These are phyloP conservation scores for Pelargonium citronellum DNA, from an alignment of 441 rosid genomes.

Conservation along the genomic window DNA sequence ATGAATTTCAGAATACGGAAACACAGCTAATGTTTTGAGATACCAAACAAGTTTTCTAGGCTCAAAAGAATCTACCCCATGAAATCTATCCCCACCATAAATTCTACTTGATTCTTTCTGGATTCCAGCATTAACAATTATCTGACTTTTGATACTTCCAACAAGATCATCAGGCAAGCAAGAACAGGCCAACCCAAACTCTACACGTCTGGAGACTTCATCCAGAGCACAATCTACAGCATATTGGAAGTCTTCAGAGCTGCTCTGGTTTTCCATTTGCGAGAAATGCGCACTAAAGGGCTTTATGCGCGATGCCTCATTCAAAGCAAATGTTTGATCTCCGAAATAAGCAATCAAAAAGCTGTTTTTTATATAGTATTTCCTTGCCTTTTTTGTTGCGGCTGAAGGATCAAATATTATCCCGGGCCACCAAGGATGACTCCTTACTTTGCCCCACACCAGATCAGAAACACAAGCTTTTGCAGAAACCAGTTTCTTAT, in stretches of 20 bases:
- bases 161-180: conserved; percentile 52
- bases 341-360: conserved; percentile 64
- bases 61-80: conserved; percentile 41
- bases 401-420: conserved; percentile 56
- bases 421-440: conserved; percentile 98
- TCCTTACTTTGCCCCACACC: conserved; percentile 84
- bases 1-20: conserved; percentile 33
- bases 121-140: conserved; percentile 55
- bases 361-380: conserved; percentile 49
- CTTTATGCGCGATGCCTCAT: conserved; percentile 51
- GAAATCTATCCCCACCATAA: conserved; percentile 45
- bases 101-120: conserved; percentile 36
- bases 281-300: conserved; percentile 53
- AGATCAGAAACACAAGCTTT: conserved; percentile 46
- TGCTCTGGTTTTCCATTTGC: conserved; percentile 58
- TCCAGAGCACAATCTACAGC: conserved; percentile 70
- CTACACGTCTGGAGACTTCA: conserved; percentile 65
- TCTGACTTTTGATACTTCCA: conserved; percentile 40
- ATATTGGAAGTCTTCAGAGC: conserved; percentile 34
- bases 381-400: conserved; percentile 55
- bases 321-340: conserved; percentile 75
- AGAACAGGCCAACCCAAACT: conserved; percentile 61
- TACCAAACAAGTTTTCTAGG: conserved; percentile 43
- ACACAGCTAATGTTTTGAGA: conserved; percentile 42
- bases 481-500: conserved; percentile 14